Evolutionary conservation across 768 basidiomycete species (phyloP).

Genomic region (Boletus sp.): DNA sequence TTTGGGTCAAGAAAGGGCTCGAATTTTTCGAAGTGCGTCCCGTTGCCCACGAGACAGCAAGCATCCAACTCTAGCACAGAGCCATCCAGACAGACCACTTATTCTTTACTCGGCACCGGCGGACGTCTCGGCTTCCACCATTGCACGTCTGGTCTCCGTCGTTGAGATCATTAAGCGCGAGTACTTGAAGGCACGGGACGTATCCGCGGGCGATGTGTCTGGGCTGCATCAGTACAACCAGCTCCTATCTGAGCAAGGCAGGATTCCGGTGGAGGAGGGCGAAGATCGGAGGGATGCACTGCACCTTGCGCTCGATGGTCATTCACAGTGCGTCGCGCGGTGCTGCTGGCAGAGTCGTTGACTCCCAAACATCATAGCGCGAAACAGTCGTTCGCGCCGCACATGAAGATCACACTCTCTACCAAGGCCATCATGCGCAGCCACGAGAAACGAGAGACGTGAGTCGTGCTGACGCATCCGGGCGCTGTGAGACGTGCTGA

Average conservation of each 20-base stretch:
- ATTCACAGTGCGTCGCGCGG: slow-evolving; percentile 49
- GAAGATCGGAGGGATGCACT: slow-evolving; percentile 29
- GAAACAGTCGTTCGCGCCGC: slow-evolving; percentile 56
- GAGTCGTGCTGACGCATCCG: slow-evolving; percentile 17
- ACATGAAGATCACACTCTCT: slow-evolving; percentile 68
- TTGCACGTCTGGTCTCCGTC: slow-evolving; percentile 68
- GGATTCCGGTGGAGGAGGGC: slow-evolving; percentile 32
- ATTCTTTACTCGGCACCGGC: slow-evolving; percentile 59
- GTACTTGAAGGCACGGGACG: slow-evolving; percentile 53
- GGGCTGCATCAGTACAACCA: slow-evolving; percentile 81
- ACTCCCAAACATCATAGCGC: slow-evolving; percentile 35
- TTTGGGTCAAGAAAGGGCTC: slow-evolving; percentile 52
- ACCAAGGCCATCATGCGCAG: slow-evolving; percentile 40
- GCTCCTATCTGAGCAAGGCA: slow-evolving; percentile 44
- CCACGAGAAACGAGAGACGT: slow-evolving; percentile 36
- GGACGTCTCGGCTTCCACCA: slow-evolving; percentile 34
- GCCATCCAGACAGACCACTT: slow-evolving; percentile 46
- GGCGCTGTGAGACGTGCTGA: slow-evolving; percentile 5
- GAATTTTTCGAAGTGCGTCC: slow-evolving; percentile 49
- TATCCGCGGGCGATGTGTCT: slow-evolving; percentile 37
- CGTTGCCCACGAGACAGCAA: background rate
- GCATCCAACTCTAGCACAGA: slow-evolving; percentile 32
- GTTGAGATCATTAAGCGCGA: slow-evolving; percentile 86
- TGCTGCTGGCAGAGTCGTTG: background rate
- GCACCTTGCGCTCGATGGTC: slow-evolving; percentile 49